Evolutionary conservation across 179 eudicot genomes (phyloP), one percentile per base, ranked within the genome.

Genomic region (Gypsophila paniculata): DNA sequence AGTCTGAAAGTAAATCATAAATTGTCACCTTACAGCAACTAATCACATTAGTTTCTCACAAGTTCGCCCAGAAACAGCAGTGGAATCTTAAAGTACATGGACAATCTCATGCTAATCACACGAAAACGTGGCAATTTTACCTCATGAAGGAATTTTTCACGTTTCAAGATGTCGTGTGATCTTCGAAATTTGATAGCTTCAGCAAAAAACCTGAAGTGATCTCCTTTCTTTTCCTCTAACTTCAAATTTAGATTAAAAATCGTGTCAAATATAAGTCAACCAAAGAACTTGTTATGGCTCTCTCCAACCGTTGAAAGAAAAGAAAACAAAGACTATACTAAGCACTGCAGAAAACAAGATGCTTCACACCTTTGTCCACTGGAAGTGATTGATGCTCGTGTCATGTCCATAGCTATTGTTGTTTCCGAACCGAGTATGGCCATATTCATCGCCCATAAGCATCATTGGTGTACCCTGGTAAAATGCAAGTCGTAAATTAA

Each of bases 391-490:
- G 60, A 95, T 78, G 54, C 86, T 82, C 72, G 72, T 83, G 76
- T 95, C 99, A 81, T 95, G 99, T 63, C 99, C 99, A 72, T 95
- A 95, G 65, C 96, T 95, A 74, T 95, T 95, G 81, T 95, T 95
- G 72, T 95, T 95, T 77, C 99, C 99, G 73, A 83, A 84, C 69
- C 99, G 91, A 26, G 96, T 95, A 82, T 95, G 99, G 13, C 85
- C 99, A 76, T 95, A 95, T 64, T 95, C 99, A 81, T 95, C 99
- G 29, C 99, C 99, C 99, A 95, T 92, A 66, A 95, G 86, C 93
- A 95, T 93, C 99, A 95, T 92, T 26, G 99, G 99, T 64, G 89
- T 87, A 69, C 99, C 99, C 99, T 95, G 77, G 52, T 59, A 19
- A 34, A 39, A 54, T 60, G 10, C 44, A 76, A 61, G 68, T 42